Conservation (phyloP, 345 rosid genomes). For the Euphorbia pulcherrima region DNA sequence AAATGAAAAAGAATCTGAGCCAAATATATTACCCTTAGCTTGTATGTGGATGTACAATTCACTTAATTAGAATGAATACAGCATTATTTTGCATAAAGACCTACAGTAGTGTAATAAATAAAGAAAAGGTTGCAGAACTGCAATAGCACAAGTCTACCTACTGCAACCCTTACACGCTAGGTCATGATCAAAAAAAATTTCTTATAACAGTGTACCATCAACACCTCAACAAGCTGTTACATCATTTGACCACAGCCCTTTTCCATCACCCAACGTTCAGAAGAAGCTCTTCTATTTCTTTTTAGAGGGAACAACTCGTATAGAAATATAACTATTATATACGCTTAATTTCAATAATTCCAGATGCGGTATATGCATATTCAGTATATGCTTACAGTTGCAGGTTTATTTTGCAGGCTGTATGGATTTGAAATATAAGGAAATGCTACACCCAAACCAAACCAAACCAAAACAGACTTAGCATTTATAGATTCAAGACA, state of each 20-base stretch:
- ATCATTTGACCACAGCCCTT: background rate
- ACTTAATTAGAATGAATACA: background rate
- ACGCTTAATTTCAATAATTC: background rate
- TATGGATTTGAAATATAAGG: background rate
- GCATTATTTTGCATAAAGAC: background rate
- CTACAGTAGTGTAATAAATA: background rate
- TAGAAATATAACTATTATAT: background rate
- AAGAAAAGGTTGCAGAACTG: background rate
- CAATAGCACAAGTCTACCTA: background rate
- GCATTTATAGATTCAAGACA: background rate
- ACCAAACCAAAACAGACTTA: background rate
- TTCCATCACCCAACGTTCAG: background rate
- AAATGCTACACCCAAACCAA: background rate
- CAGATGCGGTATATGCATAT: background rate
- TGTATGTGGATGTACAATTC: background rate
- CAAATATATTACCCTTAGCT: background rate
- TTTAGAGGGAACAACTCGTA: background rate
- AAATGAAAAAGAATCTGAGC: background rate
- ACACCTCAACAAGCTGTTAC: slow-evolving; percentile 3
- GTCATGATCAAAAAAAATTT: background rate
- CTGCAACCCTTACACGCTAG: background rate
- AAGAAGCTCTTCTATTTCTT: background rate
- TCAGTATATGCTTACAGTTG: background rate
- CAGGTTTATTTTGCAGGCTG: background rate
- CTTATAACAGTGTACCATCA: background rate